Base-by-base conservation (phyloP, 148 eudicot genomes). In the Arctostaphylos glauca region DNA sequence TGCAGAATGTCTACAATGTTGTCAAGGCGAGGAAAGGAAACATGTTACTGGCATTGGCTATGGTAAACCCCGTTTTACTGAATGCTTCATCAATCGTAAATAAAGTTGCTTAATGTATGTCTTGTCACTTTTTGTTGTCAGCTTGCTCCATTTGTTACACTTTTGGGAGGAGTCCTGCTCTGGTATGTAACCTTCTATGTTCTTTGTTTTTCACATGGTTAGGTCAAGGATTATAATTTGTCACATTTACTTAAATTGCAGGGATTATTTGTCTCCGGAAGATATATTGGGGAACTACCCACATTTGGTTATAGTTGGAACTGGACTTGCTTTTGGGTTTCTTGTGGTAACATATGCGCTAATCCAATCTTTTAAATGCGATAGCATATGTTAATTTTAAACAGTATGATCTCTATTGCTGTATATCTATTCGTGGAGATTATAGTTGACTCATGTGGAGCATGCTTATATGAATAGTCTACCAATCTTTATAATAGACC, bases 321-420 rank as follows among this genome's bases (percentile, higher is more conserved):
- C 92, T 81, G 99, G 99, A 60, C 97, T 94, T 81, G 94, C 97
- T 71, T 96, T 96, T 88, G 99, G 98, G 53, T 96, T 94, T 81
- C 94, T 94, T 80, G 99, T 96, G 94, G 99, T 96, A 88, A 88
- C 90, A 64, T 68, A 48, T 52, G 49, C 13, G 25, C 8, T 19
- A 59, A 67, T 44, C 41, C 75, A 16, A 52, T 44, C 6, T 16
- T 14, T 67, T 7, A 50, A 77, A 18, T 6, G 75, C 12, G n/a
- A 60, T 47, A 16, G 31, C 75, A 18, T 68, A 2, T 38, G 3
- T 70, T 25, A 9, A 21, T 81, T 38, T 41, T 38, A 38, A 41
- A 70, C 66, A 52, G 9, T 25, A 18, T 25, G 15, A 23, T 50
- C n/a, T 64, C 46, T 16, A 25, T 80, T 68, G 48, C 59, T 58